Evolutionary conservation across 495 filamentous ascomycete genomes (phyloP).

Genomic region (Hypoxylon fuscum): DNA sequence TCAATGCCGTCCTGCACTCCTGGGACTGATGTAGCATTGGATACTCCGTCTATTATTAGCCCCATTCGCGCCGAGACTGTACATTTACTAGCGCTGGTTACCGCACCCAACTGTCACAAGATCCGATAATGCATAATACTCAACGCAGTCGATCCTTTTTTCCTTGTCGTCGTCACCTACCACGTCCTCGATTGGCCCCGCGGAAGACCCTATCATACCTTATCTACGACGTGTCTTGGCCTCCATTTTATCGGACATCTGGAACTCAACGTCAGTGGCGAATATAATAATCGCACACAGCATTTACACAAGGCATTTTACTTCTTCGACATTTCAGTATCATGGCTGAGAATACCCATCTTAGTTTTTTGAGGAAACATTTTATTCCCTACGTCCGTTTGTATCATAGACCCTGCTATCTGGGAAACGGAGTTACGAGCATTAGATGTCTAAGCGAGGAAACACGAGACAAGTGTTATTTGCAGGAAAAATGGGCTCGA

Average conservation of each 20-base stretch:
- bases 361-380: conserved; percentile 21
- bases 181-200: conserved; percentile 20
- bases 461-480: conserved; percentile 15
- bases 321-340: conserved; percentile 30
- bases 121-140: conserved; percentile 48
- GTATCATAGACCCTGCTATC: conserved; percentile 45
- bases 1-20: neutral
- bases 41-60: neutral
- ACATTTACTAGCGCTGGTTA: conserved; percentile 37
- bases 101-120: conserved; percentile 16
- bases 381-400: conserved; percentile 35
- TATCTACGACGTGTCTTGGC: too few species aligned
- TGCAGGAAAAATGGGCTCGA: conserved; percentile 15
- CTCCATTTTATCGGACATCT: too few species aligned
- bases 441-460: conserved; percentile 38
- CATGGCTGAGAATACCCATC: conserved; percentile 22
- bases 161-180: conserved; percentile 25
- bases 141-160: conserved; percentile 37
- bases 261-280: conserved; percentile 32
- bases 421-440: conserved; percentile 43
- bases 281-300: conserved; percentile 15
- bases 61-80: conserved; percentile 12
- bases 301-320: conserved; percentile 39
- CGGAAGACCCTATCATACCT: conserved; percentile 3
- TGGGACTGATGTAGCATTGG: neutral